phyloP scores from a whole-genome alignment of 2,329 filamentous ascomycete species.

The Stylonectria norvegica region DNA sequence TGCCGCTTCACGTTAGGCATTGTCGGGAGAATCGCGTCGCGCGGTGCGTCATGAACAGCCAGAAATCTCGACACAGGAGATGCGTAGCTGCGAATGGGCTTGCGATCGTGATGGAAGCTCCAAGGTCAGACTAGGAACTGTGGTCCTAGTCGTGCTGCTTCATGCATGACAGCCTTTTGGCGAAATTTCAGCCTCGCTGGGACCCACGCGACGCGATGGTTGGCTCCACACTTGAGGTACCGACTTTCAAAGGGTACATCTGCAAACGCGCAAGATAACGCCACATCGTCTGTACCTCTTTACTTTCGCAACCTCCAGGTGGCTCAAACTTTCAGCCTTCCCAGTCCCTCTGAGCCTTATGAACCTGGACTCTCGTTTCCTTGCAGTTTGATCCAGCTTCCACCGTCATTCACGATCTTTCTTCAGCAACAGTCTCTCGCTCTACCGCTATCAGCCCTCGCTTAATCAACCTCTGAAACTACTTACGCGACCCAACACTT shows the following conservation, averaged over 20 bases:
- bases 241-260: no score
- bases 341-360: no score
- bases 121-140: slow-evolving; percentile 15
- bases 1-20: slow-evolving; percentile 61
- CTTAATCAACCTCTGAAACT: background rate
- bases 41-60: slow-evolving; percentile 23
- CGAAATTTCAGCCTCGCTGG: slow-evolving; percentile 37
- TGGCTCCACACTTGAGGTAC: slow-evolving; percentile 11
- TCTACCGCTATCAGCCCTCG: background rate
- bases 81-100: slow-evolving; percentile 10
- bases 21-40: slow-evolving; percentile 17
- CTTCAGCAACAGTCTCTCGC: background rate
- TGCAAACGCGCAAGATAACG: background rate
- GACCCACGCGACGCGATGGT: slow-evolving; percentile 23
- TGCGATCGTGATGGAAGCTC: slow-evolving; percentile 10
- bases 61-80: slow-evolving; percentile 3
- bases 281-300: background rate
- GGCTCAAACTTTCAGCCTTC: slow-evolving; percentile 24
- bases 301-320: background rate
- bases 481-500: background rate
- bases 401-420: no score
- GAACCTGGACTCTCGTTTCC: no score
- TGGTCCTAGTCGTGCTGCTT: slow-evolving; percentile 19
- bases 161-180: slow-evolving; percentile 10
- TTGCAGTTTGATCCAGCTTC: no score